A percentile compares a stretch with the other conserved stretches of the same genome.
Conservation (phyloP, 2,329 filamentous ascomycete genomes). For the Claviceps sp. region DNA sequence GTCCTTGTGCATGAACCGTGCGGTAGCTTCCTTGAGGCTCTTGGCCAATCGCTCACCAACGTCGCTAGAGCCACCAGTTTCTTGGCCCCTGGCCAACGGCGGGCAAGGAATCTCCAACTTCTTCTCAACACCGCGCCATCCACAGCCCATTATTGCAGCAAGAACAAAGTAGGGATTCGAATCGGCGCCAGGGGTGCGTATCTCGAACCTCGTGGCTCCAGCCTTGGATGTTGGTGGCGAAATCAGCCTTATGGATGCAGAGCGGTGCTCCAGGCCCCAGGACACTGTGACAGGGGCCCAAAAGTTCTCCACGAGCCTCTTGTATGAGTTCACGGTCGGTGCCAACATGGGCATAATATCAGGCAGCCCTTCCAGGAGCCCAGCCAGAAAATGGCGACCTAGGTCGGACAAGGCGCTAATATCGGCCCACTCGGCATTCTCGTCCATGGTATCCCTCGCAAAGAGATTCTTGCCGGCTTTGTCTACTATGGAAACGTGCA, state of each 20-base stretch:
- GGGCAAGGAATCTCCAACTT: constrained; percentile 72
- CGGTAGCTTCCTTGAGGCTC: constrained; percentile 71
- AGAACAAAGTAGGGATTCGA: constrained; percentile 81
- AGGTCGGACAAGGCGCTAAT: constrained; percentile 72
- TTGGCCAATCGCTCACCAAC: constrained; percentile 69
- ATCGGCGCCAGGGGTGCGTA: constrained; percentile 89
- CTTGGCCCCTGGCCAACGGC: constrained; percentile 72
- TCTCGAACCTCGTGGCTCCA: constrained; percentile 80
- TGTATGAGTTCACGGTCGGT: constrained; percentile 95
- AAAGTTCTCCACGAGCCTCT: constrained; percentile 95
- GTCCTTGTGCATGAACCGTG: constrained; percentile 58
- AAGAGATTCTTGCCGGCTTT: constrained; percentile 74
- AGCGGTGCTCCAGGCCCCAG: constrained; percentile 92
- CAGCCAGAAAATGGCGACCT: constrained; percentile 85
- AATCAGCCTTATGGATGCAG: constrained; percentile 81
- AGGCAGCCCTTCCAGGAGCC: constrained; percentile 74
- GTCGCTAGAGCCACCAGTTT: constrained; percentile 60
- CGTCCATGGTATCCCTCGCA: constrained; percentile 57
- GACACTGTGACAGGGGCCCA: constrained; percentile 97
- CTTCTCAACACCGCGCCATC: constrained; percentile 86
- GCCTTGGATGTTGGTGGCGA: constrained; percentile 74
- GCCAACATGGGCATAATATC: constrained; percentile 94
- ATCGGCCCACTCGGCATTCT: constrained; percentile 59
- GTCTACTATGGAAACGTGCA: constrained; percentile 83
- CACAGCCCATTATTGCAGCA: constrained; percentile 72